Percentiles rank a stretch among this genome's conserved stretches.
Evolutionary conservation across 257 asterid species (phyloP).

Genomic region (Apocynum venetum): DNA sequence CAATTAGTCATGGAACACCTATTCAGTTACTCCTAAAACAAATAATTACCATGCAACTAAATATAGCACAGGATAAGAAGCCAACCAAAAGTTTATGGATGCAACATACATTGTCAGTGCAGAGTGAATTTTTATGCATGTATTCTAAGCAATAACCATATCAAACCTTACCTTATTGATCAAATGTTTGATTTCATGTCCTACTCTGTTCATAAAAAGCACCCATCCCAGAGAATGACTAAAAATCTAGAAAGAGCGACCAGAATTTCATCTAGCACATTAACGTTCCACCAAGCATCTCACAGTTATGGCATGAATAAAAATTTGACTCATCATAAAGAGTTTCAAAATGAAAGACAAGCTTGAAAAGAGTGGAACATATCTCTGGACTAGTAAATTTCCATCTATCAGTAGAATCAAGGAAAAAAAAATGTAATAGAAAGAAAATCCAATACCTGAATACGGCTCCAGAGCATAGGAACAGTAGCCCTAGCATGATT

Average conservation of each 20-base stretch:
- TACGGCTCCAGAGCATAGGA: slow-evolving; percentile 89
- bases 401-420: neutral
- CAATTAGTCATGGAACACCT: neutral
- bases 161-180: neutral
- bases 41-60: neutral
- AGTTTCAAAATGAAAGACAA: neutral
- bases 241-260: neutral
- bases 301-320: neutral
- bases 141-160: neutral
- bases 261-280: neutral
- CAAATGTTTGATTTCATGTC: neutral
- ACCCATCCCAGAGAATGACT: neutral
- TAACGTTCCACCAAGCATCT: neutral
- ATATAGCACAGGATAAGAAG: neutral
- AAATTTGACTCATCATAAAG: neutral
- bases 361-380: neutral
- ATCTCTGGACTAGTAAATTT: neutral
- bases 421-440: neutral
- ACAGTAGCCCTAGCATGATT: slow-evolving; percentile 68
- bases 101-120: neutral
- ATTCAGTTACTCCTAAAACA: neutral
- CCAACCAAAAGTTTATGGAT: neutral
- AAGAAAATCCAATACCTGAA: slow-evolving; percentile 48
- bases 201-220: neutral
- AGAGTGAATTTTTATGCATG: neutral